Evolutionary conservation across 257 asterid genomes (phyloP), one percentile per base, ranked within the genome.

Genomic region (Solanum habrochaites): DNA sequence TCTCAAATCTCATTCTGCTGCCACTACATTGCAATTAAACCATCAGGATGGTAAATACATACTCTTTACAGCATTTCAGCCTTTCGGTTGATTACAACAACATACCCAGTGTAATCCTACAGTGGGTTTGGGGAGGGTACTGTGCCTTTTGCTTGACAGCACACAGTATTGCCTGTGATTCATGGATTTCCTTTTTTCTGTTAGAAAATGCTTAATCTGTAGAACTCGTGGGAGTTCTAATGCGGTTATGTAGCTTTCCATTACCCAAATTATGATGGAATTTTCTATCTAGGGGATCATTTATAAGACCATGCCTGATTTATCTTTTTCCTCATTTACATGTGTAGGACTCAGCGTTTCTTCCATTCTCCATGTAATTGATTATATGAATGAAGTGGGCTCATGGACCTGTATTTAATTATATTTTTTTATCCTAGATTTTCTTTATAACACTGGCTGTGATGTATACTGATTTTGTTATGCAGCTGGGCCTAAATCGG

Each of bases 1-100:
- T 90, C 98, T 90, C 91, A 95, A 97, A 87, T 69, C 93, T 73
- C 99, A 95, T 91, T 89, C 89, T 78, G 98, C 99, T 87, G 90
- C 98, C 56, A 95, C 98, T 58, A 90, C 94, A 40, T 71, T 97
- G 90, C 93, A 90, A 89, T 88, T 94, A 71, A 47, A 90, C n/a
- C 72, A 56, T 83, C 84, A 42, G 69, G 86, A 88, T 83, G 98
- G 97, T 95, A 92, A 71, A 42, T 82, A 74, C 29, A 35, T 67
- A 25, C 49, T n/a, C 58, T 16, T 29, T 64, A 9, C 60, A 77
- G 62, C 3, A 43, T 11, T 39, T 87, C n/a, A 14, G 64, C 39
- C 3, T 27, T 47, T 47, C 20, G 14, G 27, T 47, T 45, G 84
- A 16, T 14, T 3, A 11, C 67, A 80, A 0, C 70, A 62, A 62